Conservation (phyloP, 129 eudicot species). For the Chrysanthemum lavandulifolium region DNA sequence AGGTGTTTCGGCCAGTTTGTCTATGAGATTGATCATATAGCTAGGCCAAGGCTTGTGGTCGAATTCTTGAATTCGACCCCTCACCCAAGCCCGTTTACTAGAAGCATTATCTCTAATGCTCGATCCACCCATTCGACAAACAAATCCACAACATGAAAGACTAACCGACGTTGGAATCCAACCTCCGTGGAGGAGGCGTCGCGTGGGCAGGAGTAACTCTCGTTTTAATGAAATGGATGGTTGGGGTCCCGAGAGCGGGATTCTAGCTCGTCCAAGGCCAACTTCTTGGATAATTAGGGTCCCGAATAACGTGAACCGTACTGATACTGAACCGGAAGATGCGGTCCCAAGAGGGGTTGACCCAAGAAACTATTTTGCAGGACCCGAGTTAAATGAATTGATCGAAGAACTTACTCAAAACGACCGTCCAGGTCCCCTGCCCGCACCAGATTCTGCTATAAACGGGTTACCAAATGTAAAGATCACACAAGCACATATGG, state of each 20-base stretch:
- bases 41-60: constrained; percentile 46
- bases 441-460: constrained; percentile 63
- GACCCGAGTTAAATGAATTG: constrained; percentile 53
- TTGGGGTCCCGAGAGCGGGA: constrained; percentile 58
- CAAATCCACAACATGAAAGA: constrained; percentile 1
- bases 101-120: constrained; percentile 80
- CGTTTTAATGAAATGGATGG: constrained; percentile 41
- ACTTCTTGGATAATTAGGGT: constrained; percentile 56
- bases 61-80: constrained; percentile 65
- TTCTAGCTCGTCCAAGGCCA: constrained; percentile 65
- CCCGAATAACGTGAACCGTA: constrained; percentile 37
- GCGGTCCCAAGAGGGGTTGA: constrained; percentile 45
- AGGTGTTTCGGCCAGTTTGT: constrained; percentile 75
- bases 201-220: constrained; percentile 17
- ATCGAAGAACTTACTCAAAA: constrained; percentile 74
- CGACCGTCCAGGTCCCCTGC: constrained; percentile 74
- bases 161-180: constrained; percentile 24
- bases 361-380: constrained; percentile 61
- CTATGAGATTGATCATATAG: constrained; percentile 42
- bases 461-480: constrained; percentile 51
- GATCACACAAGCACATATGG: constrained; percentile 45
- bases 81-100: constrained; percentile 72
- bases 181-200: constrained; percentile 38
- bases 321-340: constrained; percentile 18
- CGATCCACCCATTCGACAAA: constrained; percentile 40